Percentiles rank a stretch among this genome's conserved stretches.
Conservation (phyloP, 2,329 filamentous ascomycete genomes). For the Paraphaeosphaeria sporulosa region DNA sequence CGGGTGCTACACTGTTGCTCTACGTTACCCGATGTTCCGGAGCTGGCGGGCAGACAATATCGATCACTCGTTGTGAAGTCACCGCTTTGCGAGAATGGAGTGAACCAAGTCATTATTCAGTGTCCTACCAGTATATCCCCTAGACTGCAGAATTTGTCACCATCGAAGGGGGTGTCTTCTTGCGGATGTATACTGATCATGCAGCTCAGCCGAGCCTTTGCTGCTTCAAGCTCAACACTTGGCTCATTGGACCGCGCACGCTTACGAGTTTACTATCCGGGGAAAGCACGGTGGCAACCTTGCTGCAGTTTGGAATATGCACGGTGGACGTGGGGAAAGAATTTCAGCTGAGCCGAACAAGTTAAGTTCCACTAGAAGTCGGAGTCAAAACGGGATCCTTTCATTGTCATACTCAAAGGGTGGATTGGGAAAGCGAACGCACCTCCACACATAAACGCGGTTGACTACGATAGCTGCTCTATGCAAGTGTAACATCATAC, state of each 20-base stretch:
- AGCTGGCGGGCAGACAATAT: not conserved
- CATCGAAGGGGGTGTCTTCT: not conserved
- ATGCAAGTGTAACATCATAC: no score
- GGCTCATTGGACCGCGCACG: not conserved
- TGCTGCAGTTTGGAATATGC: no score
- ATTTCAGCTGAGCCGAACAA: no score
- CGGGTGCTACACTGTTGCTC: not conserved
- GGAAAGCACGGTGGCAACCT: not conserved
- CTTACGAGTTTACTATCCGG: not conserved
- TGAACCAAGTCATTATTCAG: not conserved
- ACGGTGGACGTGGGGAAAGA: no score
- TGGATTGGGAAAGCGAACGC: no score
- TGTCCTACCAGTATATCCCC: not conserved
- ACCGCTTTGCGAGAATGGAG: not conserved
- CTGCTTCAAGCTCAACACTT: not conserved
- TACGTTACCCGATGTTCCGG: not conserved
- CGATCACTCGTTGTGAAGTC: slow-evolving; percentile 9
- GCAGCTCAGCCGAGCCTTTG: not conserved
- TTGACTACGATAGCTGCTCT: no score
- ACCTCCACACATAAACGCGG: no score
- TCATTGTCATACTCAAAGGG: no score
- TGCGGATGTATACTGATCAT: not conserved
- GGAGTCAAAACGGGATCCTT: no score
- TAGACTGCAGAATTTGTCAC: slow-evolving; percentile 1
- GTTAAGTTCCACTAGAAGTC: no score